Evolutionary conservation across 2,329 filamentous ascomycete genomes (phyloP).

Genomic region (Aureobasidium sp.): DNA sequence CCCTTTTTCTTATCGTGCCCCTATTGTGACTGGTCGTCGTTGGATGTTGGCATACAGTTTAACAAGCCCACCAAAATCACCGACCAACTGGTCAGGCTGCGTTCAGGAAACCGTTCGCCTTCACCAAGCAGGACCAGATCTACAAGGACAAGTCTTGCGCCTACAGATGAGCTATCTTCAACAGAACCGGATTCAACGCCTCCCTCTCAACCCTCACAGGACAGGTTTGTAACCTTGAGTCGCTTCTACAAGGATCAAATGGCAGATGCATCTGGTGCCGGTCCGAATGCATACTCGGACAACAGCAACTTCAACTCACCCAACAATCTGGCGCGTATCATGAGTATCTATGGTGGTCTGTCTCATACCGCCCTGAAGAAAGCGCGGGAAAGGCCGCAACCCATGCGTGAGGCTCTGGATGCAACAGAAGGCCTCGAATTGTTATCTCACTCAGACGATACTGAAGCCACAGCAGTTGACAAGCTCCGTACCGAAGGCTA

Average conservation of each 20-base stretch:
- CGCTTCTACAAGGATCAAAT: constrained; percentile 77
- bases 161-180: not conserved
- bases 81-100: constrained; percentile 46
- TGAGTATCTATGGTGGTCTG: constrained; percentile 73
- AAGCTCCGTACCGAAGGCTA: constrained; percentile 51
- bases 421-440: constrained; percentile 60
- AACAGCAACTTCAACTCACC: constrained; percentile 61
- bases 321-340: constrained; percentile 74
- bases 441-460: constrained; percentile 30
- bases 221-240: constrained; percentile 65
- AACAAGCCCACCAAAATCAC: constrained; percentile 78
- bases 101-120: constrained; percentile 16
- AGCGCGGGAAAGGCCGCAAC: constrained; percentile 54
- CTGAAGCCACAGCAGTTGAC: constrained; percentile 51
- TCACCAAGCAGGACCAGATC: constrained; percentile 6
- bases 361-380: constrained; percentile 55
- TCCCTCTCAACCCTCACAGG: constrained; percentile 40
- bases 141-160: not conserved
- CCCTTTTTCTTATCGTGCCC: constrained; percentile 60
- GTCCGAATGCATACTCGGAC: constrained; percentile 41
- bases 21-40: constrained; percentile 88
- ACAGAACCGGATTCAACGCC: constrained; percentile 17
- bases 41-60: constrained; percentile 83
- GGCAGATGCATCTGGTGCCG: constrained; percentile 50
- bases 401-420: constrained; percentile 72